A percentile compares a stretch with the other conserved stretches of the same genome.
Conservation (phyloP, 2,329 filamentous ascomycete species). For the Passalora sequoiae region DNA sequence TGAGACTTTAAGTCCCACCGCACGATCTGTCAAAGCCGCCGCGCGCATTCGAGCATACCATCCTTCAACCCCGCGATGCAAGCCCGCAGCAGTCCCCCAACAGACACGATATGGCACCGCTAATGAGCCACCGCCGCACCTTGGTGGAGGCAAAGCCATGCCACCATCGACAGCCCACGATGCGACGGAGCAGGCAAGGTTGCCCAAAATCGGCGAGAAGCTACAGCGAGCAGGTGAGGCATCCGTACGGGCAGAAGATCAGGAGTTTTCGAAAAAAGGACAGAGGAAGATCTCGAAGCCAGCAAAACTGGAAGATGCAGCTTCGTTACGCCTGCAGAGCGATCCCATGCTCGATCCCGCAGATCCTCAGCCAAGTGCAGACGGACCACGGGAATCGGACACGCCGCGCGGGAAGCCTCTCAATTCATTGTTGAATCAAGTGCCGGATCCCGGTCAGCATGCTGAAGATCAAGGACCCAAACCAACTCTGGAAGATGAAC, state of each 20-base stretch:
- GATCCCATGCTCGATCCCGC: slow-evolving; percentile 25
- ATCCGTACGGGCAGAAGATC: slow-evolving; percentile 14
- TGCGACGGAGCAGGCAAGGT: slow-evolving; percentile 14
- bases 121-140: slow-evolving; percentile 42
- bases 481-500: slow-evolving; percentile 23
- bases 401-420: slow-evolving; percentile 23
- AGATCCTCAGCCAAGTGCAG: slow-evolving; percentile 6
- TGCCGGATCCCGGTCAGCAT: slow-evolving; percentile 25
- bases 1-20: slow-evolving; percentile 20
- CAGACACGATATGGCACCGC: slow-evolving; percentile 43
- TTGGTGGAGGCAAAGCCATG: slow-evolving; percentile 27
- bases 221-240: slow-evolving; percentile 29
- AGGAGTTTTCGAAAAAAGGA: slow-evolving; percentile 7
- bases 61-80: slow-evolving; percentile 31
- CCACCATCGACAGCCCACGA: slow-evolving; percentile 16
- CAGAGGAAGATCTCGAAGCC: slow-evolving; percentile 12
- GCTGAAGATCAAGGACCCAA: slow-evolving; percentile 19
- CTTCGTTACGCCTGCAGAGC: slow-evolving; percentile 7
- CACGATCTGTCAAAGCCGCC: slow-evolving; percentile 24
- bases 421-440: slow-evolving; percentile 27
- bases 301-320: slow-evolving; percentile 17
- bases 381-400: slow-evolving; percentile 12
- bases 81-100: slow-evolving; percentile 29
- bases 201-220: slow-evolving; percentile 31
- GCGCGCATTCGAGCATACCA: slow-evolving; percentile 30